phyloP scores from a whole-genome alignment of 352 stramenopile species.

The Phytophthora niederhauseri region DNA sequence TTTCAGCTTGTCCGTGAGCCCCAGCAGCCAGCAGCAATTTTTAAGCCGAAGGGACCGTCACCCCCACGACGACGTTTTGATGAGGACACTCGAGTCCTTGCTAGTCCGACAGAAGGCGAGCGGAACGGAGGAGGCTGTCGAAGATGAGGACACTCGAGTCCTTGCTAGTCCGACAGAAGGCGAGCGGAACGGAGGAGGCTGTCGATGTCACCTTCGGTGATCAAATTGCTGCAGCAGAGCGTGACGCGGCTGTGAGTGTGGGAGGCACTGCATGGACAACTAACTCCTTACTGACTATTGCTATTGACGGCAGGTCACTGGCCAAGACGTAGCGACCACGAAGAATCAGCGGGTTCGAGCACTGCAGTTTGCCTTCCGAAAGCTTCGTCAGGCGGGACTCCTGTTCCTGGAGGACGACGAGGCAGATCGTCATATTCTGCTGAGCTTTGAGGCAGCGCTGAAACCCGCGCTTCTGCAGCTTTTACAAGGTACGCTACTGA shows the following conservation, averaged over 20 bases:
- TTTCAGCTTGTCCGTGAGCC: constrained; percentile 43
- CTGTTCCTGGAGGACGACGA: constrained; percentile 64
- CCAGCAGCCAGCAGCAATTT: constrained; percentile 36
- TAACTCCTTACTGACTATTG: neutral
- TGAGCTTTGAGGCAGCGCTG: constrained; percentile 55
- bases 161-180: constrained; percentile 39
- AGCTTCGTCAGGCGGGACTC: constrained; percentile 48
- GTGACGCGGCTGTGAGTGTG: constrained; percentile 15
- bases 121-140: constrained; percentile 2
- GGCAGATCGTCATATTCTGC: constrained; percentile 57
- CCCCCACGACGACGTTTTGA: constrained; percentile 36
- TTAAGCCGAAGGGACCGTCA: constrained; percentile 20
- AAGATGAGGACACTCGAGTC: constrained; percentile 41
- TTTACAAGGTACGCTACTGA: constrained; percentile 38
- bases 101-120: constrained; percentile 35
- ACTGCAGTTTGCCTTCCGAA: constrained; percentile 52
- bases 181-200: constrained; percentile 3
- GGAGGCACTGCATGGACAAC: neutral
- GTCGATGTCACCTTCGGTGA: constrained; percentile 32
- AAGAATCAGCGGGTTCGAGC: constrained; percentile 32
- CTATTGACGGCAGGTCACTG: constrained; percentile 8
- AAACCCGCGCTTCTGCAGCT: constrained; percentile 50
- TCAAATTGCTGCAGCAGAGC: constrained; percentile 15
- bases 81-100: constrained; percentile 45
- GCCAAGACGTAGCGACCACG: neutral